These are phyloP conservation scores for Trichoderma sp. DNA, from an alignment of 2,329 filamentous ascomycete genomes.

Conservation along the genomic window DNA sequence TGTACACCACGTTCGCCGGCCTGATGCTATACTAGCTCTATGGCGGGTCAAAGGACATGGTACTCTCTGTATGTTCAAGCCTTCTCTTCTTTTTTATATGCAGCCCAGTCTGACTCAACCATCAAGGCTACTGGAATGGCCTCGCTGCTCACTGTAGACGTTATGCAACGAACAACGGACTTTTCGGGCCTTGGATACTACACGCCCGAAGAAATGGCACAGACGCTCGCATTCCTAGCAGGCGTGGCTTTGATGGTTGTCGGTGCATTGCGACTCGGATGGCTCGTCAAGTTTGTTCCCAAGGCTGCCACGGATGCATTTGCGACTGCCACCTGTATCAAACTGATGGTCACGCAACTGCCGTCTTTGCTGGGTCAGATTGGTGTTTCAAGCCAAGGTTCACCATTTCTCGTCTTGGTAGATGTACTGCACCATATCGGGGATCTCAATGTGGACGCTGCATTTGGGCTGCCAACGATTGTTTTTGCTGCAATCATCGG, in stretches of 20 bases:
- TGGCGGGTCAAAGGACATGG: slow-evolving; percentile 83
- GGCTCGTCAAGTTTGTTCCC: no score
- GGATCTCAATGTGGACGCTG: no score
- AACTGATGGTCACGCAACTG: no score
- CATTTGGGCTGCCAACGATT: no score
- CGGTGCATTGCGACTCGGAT: slow-evolving; percentile 51
- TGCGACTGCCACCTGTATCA: no score
- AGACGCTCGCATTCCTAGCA: slow-evolving; percentile 50
- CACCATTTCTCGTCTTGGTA: no score
- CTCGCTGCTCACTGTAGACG: slow-evolving; percentile 55
- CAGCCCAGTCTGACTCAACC: not conserved
- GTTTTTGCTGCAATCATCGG: no score
- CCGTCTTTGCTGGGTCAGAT: no score
- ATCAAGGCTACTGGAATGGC: slow-evolving; percentile 57
- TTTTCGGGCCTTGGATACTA: slow-evolving; percentile 41
- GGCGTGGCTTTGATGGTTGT: slow-evolving; percentile 50
- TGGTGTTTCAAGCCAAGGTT: no score
- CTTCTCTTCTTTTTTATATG: not conserved
- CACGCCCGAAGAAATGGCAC: slow-evolving; percentile 47
- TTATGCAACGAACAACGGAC: slow-evolving; percentile 45
- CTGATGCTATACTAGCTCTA: slow-evolving; percentile 83
- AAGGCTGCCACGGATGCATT: no score
- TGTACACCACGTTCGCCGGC: slow-evolving; percentile 83
- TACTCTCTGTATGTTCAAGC: slow-evolving; percentile 61
- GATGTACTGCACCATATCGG: no score